phyloP scores from a whole-genome alignment of 2,329 filamentous ascomycete species.

The Talaromyces albobiverticillius region DNA sequence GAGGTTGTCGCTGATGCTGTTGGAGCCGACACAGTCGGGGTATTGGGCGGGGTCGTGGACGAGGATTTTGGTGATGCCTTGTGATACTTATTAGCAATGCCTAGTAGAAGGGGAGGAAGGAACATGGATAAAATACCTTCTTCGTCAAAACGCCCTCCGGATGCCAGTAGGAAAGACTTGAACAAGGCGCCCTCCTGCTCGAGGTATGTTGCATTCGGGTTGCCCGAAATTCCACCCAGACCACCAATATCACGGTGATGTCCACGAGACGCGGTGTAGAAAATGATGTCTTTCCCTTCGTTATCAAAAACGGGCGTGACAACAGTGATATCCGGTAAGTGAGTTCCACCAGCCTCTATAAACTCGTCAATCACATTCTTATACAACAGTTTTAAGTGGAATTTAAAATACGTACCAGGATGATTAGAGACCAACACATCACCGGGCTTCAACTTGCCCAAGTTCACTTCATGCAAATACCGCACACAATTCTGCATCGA shows the following conservation, averaged over 20 bases:
- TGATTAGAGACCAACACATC: slow-evolving; percentile 79
- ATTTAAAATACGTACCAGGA: slow-evolving; percentile 49
- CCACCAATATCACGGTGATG: slow-evolving; percentile 55
- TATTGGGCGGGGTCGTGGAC: slow-evolving; percentile 12
- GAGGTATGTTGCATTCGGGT: slow-evolving; percentile 39
- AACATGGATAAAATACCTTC: slow-evolving; percentile 5
- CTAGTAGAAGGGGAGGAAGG: background rate
- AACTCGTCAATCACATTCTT: background rate
- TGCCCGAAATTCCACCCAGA: slow-evolving; percentile 28
- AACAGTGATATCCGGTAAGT: slow-evolving; percentile 75
- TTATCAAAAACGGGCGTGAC: slow-evolving; percentile 71
- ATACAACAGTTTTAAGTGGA: background rate
- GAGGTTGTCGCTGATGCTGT: slow-evolving; percentile 37
- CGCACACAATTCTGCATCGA: slow-evolving; percentile 76
- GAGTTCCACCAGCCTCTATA: slow-evolving; percentile 75
- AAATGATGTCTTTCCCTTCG: slow-evolving; percentile 62
- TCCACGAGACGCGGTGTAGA: slow-evolving; percentile 72
- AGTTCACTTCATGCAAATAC: slow-evolving; percentile 72
- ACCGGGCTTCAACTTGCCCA: slow-evolving; percentile 67
- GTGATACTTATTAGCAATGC: background rate
- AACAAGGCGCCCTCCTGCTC: slow-evolving; percentile 57
- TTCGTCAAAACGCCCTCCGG: slow-evolving; percentile 51
- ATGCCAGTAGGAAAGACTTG: slow-evolving; percentile 64
- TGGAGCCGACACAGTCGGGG: slow-evolving; percentile 14
- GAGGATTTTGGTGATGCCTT: slow-evolving; percentile 6